Base-by-base conservation (phyloP, 495 filamentous ascomycete genomes). In the Clohesyomyces aquaticus region DNA sequence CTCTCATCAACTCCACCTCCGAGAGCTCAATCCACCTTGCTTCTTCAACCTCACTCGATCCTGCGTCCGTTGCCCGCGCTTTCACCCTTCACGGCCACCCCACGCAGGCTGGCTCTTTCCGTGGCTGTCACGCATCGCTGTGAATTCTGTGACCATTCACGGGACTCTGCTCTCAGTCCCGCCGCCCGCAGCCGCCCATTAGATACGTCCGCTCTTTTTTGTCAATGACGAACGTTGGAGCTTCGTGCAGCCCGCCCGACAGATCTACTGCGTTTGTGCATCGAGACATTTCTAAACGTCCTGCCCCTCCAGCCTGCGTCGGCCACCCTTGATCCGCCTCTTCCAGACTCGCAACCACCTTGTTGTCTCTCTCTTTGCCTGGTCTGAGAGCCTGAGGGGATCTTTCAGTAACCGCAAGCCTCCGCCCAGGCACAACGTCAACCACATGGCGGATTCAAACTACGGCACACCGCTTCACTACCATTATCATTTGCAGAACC, bases 371-470 rank as follows among this genome's bases (percentile, higher is more conserved):
- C 32, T 38, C 6, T 14, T 14, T 6, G 6, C 32, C 14, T 38
- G 32, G 32, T 6, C 32, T 38, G 6, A 6, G 32, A 38, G 32
- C 32, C 32, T 38, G 32, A 38, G 14, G 32, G 14, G 32, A 6
- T 8, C 45, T 18, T 6, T 18, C 16, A 47, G n/a, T n/a, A 47
- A 23, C n/a, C 16, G 6, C 8, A 23, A 47, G 45, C 45, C 16
- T 47, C 45, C 45, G 21, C 16, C 45, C 21, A 18, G 45, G 45
- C 45, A 10, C 10, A 16, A 10, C 27, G 4, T 12, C 11, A 23
- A 23, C 22, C 10, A 6, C 55, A 65, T 65, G 61, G 53, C 61
- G n/a, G 61, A 65, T n/a, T 53, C 54, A 42, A 65, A 65, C 54
- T 65, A 51, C 54, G 42, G 53, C 32, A 12, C 38, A 9, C 61